Conservation (phyloP, 2,329 filamentous ascomycete species). For the Trichoderma sp. region DNA sequence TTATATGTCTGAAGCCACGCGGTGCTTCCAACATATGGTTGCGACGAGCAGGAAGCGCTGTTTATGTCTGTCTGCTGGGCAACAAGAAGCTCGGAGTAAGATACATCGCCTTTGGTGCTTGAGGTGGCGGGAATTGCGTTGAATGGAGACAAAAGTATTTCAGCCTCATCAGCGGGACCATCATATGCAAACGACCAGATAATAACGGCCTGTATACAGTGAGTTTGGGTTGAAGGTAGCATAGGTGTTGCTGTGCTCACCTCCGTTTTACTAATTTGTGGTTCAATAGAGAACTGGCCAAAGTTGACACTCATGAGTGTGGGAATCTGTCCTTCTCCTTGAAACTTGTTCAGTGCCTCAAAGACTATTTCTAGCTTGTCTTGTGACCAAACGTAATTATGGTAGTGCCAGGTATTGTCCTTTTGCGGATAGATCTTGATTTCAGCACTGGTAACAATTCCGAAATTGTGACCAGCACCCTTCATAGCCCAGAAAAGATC, state of each 20-base stretch:
- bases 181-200: conserved; percentile 5
- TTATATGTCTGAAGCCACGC: conserved; percentile 5
- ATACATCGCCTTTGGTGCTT: background rate
- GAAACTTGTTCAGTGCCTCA: background rate
- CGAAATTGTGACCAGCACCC: conserved; percentile 36
- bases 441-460: conserved; percentile 30
- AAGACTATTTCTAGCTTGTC: background rate
- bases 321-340: background rate
- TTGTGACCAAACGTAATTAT: conserved; percentile 4
- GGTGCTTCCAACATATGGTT: background rate
- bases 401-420: background rate
- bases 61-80: background rate
- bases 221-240: background rate
- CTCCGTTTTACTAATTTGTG: background rate
- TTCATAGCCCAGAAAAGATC: conserved; percentile 38
- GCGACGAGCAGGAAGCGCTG: background rate
- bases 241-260: background rate
- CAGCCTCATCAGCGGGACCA: background rate
- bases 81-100: background rate
- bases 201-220: background rate
- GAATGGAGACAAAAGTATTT: background rate
- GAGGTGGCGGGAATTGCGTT: background rate
- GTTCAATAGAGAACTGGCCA: background rate
- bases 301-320: background rate
- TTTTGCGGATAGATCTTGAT: conserved; percentile 31